These are phyloP conservation scores for Fusarium chuoi DNA, from an alignment of 2,329 filamentous ascomycete genomes.

Conservation along the genomic window DNA sequence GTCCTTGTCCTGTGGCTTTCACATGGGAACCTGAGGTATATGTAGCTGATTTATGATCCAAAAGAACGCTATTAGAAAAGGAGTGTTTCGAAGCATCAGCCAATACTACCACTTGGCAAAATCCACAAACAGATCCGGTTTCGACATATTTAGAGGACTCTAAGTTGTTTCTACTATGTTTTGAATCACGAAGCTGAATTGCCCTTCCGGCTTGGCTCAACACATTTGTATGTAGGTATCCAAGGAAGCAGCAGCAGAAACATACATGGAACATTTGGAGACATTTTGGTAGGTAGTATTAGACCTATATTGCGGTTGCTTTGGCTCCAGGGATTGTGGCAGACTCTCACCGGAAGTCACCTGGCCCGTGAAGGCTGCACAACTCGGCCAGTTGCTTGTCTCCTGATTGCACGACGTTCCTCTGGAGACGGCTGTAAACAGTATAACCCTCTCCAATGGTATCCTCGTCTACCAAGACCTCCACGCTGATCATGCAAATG, in stretches of 20 bases:
- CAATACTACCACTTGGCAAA: conserved; percentile 8
- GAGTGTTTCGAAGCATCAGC: conserved; percentile 26
- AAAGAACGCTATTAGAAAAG: conserved; percentile 4
- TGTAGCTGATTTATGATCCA: background rate
- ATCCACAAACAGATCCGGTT: conserved; percentile 7
- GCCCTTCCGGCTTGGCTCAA: conserved; percentile 8
- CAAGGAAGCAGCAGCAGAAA: background rate
- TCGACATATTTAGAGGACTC: background rate
- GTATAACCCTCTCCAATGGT: background rate
- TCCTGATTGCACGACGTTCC: conserved; percentile 10
- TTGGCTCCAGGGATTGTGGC: background rate
- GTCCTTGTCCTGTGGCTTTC: background rate
- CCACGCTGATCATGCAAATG: conserved; percentile 10
- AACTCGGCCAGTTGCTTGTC: conserved; percentile 1
- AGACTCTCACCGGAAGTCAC: conserved; percentile 2
- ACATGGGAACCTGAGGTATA: background rate
- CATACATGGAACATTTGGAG: background rate
- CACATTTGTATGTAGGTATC: background rate
- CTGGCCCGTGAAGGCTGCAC: background rate
- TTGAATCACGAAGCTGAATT: background rate
- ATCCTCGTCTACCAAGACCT: conserved; percentile 13
- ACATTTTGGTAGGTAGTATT: conserved; percentile 23
- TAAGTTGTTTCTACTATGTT: conserved; percentile 11
- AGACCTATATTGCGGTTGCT: conserved; percentile 17
- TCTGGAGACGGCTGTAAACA: conserved; percentile 2